Evolutionary conservation across 441 rosid species (phyloP).

Genomic region (Biscutella laevigata): DNA sequence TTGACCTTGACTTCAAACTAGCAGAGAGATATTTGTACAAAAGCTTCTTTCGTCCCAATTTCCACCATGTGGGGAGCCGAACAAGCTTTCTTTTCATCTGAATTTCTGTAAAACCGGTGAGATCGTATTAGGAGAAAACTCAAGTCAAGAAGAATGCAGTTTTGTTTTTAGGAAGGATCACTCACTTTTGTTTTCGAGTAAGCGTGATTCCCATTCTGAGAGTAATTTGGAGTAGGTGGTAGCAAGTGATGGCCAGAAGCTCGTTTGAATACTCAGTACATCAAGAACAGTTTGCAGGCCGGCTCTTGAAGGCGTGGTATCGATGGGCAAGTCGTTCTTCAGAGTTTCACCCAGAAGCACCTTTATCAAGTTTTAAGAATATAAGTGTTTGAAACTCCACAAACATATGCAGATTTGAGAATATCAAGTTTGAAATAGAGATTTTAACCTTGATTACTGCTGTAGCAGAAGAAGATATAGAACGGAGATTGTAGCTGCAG

Average conservation of each 20-base stretch:
- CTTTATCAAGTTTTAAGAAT: too few relatives aligned
- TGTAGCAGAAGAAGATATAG: constrained; percentile 92
- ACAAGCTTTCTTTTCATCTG: constrained; percentile 37
- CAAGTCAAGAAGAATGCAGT: not conserved
- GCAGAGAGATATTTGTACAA: constrained; percentile 43
- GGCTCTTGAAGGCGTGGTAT: constrained; percentile 50
- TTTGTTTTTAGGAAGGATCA: constrained; percentile 4
- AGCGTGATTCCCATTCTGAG: constrained; percentile 39
- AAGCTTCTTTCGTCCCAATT: constrained; percentile 61
- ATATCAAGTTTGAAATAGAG: constrained; percentile 8
- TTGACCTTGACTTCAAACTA: constrained; percentile 31
- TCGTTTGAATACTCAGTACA: constrained; percentile 74
- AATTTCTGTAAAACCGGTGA: constrained; percentile 37
- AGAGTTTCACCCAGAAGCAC: constrained; percentile 70
- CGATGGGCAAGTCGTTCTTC: constrained; percentile 28
- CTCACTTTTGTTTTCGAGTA: constrained; percentile 50
- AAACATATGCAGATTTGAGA: not conserved
- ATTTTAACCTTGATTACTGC: constrained; percentile 81
- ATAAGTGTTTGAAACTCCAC: too few relatives aligned
- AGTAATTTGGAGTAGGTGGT: constrained; percentile 44
- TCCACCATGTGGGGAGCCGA: constrained; percentile 56
- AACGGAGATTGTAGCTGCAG: constrained; percentile 92
- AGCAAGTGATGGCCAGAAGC: constrained; percentile 63
- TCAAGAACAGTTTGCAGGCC: constrained; percentile 65
- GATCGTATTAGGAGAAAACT: not conserved